Base-by-base conservation (phyloP, 129 eudicot species). In the Centaurea solstitialis region DNA sequence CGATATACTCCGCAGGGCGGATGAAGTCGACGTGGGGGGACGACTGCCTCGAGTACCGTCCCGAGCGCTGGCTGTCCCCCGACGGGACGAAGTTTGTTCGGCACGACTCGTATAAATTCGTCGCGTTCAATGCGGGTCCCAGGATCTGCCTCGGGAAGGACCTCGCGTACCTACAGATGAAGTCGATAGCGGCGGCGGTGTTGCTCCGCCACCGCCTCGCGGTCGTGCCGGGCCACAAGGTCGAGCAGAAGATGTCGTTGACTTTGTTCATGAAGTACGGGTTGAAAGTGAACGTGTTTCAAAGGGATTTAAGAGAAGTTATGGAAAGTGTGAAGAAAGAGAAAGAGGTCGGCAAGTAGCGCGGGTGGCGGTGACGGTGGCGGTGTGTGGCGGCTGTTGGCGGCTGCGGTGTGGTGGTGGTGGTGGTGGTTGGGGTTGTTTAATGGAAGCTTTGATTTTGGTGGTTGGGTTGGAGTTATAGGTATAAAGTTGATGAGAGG, bases 201-300 rank as follows among this genome's bases (percentile, higher is more conserved):
- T 43, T 93, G 76, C 87, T 93, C 43, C 93, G 97, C 66, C 97
- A 93, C 87, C 86, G 90, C 33, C 88, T 93, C 0, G 79, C 85
- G 75, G 79, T 87, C 82, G 91, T 50, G 64, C 57, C 87, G 5
- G 97, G 97, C 0, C 95, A 93, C 85, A 87, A 80, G 68, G 93
- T 90, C 81, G 97, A 93, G 83, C 97, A 93, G 21, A 93, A 93
- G 88, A 93, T 93, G 97, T 93, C 97, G 20, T 39, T 93, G 82
- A 93, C 97, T 18, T 73, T 93, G 87, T 93, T 93, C 88, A 93
- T 93, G 97, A 93, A 90, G 78, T 76, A 90, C 45, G 97, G 97
- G 40, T 87, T 93, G 3, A 87, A 83, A 72, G 95, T 93, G 23
- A 76, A 93, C 7, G 91, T 93, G 66, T 91, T 85, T 24, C 81